A percentile compares a stretch with the other conserved stretches of the same genome.
phyloP scores from a whole-genome alignment of 768 basidiomycete species.

The Suillus fuscotomentosus region DNA sequence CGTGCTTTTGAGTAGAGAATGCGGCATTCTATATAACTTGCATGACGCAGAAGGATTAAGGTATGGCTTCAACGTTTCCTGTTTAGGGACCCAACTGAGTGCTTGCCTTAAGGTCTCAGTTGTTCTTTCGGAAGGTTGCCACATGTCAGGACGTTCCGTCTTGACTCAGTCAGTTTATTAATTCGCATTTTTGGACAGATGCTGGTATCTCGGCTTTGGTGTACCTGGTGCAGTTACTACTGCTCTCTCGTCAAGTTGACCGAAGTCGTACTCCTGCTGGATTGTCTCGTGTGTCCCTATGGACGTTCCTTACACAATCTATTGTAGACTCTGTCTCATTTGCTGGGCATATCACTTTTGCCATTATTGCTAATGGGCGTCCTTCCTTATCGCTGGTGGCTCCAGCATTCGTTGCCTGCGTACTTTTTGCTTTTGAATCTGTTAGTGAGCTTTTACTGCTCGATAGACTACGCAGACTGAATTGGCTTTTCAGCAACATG shows the following conservation, averaged over 20 bases:
- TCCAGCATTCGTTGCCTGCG: slow-evolving; percentile 80
- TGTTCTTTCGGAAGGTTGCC: slow-evolving; percentile 74
- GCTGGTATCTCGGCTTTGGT: slow-evolving; percentile 66
- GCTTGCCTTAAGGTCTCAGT: slow-evolving; percentile 40
- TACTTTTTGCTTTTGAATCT: slow-evolving; percentile 80
- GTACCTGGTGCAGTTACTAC: slow-evolving; percentile 63
- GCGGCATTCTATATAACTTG: slow-evolving; percentile 72
- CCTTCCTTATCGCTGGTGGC: slow-evolving; percentile 80
- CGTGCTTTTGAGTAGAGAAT: slow-evolving; percentile 74
- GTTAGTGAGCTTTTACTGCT: slow-evolving; percentile 42
- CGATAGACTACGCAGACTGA: background rate
- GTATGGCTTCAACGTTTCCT: slow-evolving; percentile 34
- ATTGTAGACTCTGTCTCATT: slow-evolving; percentile 83
- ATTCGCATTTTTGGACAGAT: slow-evolving; percentile 44
- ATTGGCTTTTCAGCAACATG: slow-evolving; percentile 64
- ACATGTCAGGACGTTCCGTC: slow-evolving; percentile 43
- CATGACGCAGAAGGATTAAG: slow-evolving; percentile 67
- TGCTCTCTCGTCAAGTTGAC: slow-evolving; percentile 75
- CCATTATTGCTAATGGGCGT: slow-evolving; percentile 79
- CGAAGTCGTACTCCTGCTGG: slow-evolving; percentile 76
- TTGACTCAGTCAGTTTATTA: background rate
- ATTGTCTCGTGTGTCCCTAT: slow-evolving; percentile 75
- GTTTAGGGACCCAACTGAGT: slow-evolving; percentile 3
- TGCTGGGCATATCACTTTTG: slow-evolving; percentile 86
- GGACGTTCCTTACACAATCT: slow-evolving; percentile 79